Conservation (phyloP, 345 rosid species). For the Kandelia obovata region DNA sequence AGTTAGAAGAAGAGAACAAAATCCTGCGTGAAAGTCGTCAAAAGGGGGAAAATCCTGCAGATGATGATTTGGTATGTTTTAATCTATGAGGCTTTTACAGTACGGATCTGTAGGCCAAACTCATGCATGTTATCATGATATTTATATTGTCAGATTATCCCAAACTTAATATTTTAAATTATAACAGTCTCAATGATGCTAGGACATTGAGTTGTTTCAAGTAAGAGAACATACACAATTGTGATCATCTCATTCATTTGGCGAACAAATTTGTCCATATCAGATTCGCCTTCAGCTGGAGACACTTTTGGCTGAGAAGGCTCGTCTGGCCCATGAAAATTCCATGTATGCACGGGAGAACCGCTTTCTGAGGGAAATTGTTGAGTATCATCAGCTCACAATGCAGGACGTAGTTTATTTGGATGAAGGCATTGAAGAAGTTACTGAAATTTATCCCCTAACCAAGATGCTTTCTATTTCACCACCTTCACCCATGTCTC, state of each 20-base stretch:
- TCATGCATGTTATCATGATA: too few relatives aligned
- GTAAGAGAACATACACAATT: neutral
- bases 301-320: constrained; percentile 92
- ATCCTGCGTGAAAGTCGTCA: constrained; percentile 80
- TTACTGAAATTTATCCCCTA: constrained; percentile 70
- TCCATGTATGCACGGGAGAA: constrained; percentile 82
- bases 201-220: neutral
- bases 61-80: constrained; percentile 75
- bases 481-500: constrained; percentile 54
- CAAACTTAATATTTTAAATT: too few relatives aligned
- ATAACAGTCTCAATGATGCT: too few relatives aligned
- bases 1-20: constrained; percentile 88
- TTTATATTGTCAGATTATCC: too few relatives aligned
- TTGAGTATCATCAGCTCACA: constrained; percentile 90
- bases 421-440: constrained; percentile 86
- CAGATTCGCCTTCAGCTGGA: constrained; percentile 98
- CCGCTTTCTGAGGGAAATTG: constrained; percentile 86
- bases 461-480: constrained; percentile 47
- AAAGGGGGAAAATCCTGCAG: constrained; percentile 72
- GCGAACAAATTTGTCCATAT: neutral
- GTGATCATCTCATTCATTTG: neutral
- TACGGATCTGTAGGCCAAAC: too few relatives aligned
- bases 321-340: constrained; percentile 87
- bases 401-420: constrained; percentile 96
- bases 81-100: neutral